Evolutionary conservation across 176 grass and related monocot species (phyloP).

Genomic region (Zoysia pacifica): DNA sequence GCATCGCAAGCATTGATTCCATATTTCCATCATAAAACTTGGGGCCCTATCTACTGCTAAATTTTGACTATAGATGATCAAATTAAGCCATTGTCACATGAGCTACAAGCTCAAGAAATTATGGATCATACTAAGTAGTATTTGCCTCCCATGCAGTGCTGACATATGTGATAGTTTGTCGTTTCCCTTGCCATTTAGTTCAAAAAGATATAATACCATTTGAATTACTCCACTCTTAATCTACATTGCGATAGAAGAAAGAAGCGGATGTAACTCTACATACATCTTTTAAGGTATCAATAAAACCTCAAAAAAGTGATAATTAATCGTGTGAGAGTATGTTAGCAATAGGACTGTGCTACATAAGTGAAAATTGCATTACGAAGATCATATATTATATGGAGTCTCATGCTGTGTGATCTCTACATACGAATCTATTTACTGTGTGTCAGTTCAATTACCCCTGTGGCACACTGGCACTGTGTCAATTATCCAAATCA

Average conservation of each 20-base stretch:
- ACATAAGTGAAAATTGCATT: not conserved
- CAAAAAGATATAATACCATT: too few species aligned
- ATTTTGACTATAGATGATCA: not conserved
- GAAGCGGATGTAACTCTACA: not conserved
- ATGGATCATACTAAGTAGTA: not conserved
- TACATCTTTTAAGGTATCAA: not conserved
- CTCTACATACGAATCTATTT: not conserved
- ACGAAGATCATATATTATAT: not conserved
- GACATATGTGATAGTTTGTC: not conserved
- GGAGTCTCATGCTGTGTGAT: not conserved
- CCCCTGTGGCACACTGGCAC: too few species aligned
- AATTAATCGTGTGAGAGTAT: not conserved
- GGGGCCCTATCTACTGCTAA: not conserved
- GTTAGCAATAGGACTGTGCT: not conserved
- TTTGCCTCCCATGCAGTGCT: constrained; percentile 2
- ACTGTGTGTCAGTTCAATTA: not conserved
- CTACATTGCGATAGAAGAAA: constrained; percentile 14
- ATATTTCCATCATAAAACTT: not conserved
- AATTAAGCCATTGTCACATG: not conserved
- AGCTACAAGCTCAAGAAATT: constrained; percentile 4
- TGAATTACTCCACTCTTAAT: not conserved
- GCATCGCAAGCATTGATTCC: not conserved
- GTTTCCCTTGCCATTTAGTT: too few species aligned
- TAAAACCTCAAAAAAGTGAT: not conserved
- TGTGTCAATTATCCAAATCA: not conserved